Conservation (phyloP, 2,329 filamentous ascomycete genomes). For the Pseudogymnoascus sp. region DNA sequence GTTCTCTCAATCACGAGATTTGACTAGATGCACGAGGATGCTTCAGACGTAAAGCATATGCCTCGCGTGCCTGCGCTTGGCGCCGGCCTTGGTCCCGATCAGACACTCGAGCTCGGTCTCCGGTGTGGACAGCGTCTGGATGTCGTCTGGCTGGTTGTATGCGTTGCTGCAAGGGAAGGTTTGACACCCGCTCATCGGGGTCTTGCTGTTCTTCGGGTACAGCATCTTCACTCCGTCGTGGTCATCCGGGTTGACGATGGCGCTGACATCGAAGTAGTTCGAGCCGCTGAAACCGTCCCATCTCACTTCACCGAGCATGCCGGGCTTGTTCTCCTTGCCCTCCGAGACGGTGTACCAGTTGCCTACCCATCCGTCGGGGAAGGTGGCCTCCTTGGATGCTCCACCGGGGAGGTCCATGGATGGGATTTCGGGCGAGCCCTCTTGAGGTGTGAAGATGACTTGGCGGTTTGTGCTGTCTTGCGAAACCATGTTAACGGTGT, state of each 20-base stretch:
- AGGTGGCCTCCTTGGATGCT: constrained; percentile 35
- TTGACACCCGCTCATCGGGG: constrained; percentile 45
- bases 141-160: constrained; percentile 49
- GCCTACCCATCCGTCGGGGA: constrained; percentile 37
- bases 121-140: constrained; percentile 48
- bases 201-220: constrained; percentile 38
- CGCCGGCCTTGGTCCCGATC: constrained; percentile 23
- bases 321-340: constrained; percentile 37
- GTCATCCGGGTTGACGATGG: constrained; percentile 49
- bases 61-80: constrained; percentile 16
- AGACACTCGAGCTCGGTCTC: constrained; percentile 44
- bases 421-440: constrained; percentile 19
- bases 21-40: neutral
- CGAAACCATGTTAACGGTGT: constrained; percentile 52
- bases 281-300: constrained; percentile 44
- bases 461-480: constrained; percentile 43
- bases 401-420: constrained; percentile 24
- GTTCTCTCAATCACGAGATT: constrained; percentile 2
- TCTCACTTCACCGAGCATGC: constrained; percentile 48
- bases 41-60: neutral
- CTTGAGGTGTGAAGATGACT: constrained; percentile 28
- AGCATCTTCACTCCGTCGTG: constrained; percentile 49
- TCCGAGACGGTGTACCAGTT: constrained; percentile 42
- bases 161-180: constrained; percentile 47
- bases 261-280: constrained; percentile 54